Conservation (phyloP, 1,284 basidiomycete species). For the Coniferiporia sulphurascens region DNA sequence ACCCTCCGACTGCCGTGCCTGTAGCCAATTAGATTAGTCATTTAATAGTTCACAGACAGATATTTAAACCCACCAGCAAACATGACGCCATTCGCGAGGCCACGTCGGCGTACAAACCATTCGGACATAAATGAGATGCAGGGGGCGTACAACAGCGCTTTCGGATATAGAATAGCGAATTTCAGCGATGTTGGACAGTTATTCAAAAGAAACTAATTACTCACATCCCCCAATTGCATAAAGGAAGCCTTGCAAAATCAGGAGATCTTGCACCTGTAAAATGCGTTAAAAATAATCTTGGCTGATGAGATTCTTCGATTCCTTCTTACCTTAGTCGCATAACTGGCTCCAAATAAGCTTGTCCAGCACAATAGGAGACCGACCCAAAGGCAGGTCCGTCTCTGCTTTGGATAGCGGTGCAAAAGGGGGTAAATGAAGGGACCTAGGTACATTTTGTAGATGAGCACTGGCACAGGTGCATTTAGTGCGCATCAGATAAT, state of each 20-base stretch:
- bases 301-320: background rate
- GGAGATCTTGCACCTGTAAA: slow-evolving; percentile 29
- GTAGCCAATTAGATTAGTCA: background rate
- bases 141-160: slow-evolving; percentile 34
- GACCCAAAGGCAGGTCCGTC: slow-evolving; percentile 28
- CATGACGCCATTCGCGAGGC: slow-evolving; percentile 38
- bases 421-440: slow-evolving; percentile 24
- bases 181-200: background rate
- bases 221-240: slow-evolving; percentile 36
- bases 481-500: slow-evolving; percentile 15
- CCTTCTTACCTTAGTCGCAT: slow-evolving; percentile 27
- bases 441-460: slow-evolving; percentile 10
- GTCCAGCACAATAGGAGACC: slow-evolving; percentile 28
- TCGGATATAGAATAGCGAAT: background rate
- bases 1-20: slow-evolving; percentile 34
- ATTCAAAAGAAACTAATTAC: slow-evolving; percentile 5
- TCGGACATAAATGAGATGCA: slow-evolving; percentile 36
- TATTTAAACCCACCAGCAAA: slow-evolving; percentile 31
- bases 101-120: slow-evolving; percentile 38
- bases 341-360: slow-evolving; percentile 34
- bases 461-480: background rate
- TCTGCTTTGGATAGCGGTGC: slow-evolving; percentile 28
- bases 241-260: slow-evolving; percentile 35
- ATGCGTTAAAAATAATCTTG: background rate
- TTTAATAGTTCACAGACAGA: background rate